Evolutionary conservation across 495 filamentous ascomycete species (phyloP), one percentile per base, ranked within the genome.

Genomic region (Daldinia caldariorum): DNA sequence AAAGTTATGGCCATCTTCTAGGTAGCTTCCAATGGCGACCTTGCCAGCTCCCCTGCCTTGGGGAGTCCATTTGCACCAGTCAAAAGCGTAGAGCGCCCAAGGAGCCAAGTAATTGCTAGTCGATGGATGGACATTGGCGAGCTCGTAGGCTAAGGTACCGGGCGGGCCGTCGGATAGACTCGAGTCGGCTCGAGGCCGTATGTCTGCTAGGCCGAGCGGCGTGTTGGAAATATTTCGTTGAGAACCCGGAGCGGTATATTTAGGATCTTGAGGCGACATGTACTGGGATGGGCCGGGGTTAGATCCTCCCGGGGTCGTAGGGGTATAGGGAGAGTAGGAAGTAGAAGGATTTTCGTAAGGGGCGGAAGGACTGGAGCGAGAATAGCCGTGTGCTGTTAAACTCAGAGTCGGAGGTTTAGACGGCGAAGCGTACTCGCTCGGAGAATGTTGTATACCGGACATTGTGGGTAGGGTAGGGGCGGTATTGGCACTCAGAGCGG

Each of bases 31-130:
- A 51, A 98, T 84, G 3, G 95, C 95, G 70, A 99, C 86, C 75
- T 97, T 98, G 22, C 95, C 95, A 9, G 92, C 93, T 43, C 89
- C 87, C 57, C 89, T 89, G 34, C 87, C 87, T 39, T 90, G 86
- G 1, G 94, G 88, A n/a, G 90, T 86, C 96, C 96, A 99, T 80
- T 98, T 98, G 79, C 95, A 99, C 96, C 96, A 99, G 82, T 99
- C 96, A 68, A 96, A 92, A 8, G 96, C 94, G 79, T 97, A 98
- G 41, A 96, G 90, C 39, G 92, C 89, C 92, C 95, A 99, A 2
- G 94, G 94, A 6, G 94, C 94, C 69, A 97, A 82, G 79, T 98
- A 98, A 72, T 94, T 97, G 81, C 94, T 87, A 43, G 85, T 85
- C 31, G 83, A 83, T 3, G 85, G 78, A 60, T 84, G 81, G 22